These are phyloP conservation scores for Acrocalymma vagum DNA, from an alignment of 2,329 filamentous ascomycete species.

Conservation along the genomic window DNA sequence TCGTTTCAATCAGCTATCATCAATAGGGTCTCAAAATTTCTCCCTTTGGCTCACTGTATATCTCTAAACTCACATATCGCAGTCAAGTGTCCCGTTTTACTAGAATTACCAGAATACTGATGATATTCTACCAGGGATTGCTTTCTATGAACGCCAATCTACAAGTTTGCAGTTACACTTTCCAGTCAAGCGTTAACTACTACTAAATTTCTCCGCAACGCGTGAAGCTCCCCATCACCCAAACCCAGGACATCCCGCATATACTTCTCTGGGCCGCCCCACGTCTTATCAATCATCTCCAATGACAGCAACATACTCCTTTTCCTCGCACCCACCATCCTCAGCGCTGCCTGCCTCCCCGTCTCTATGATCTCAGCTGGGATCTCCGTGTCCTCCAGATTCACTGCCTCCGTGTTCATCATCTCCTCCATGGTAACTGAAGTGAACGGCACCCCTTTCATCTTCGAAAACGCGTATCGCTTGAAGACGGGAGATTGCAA, in stretches of 20 bases:
- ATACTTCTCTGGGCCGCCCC: constrained; percentile 72
- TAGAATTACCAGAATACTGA: no score
- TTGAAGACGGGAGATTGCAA: constrained; percentile 42
- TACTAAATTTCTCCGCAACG: constrained; percentile 47
- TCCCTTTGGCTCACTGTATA: no score
- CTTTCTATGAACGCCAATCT: no score
- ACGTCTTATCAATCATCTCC: constrained; percentile 65
- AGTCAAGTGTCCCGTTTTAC: no score
- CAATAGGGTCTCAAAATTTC: no score
- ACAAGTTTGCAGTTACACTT: no score
- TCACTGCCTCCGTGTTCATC: constrained; percentile 45
- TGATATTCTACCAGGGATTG: no score
- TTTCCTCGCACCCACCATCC: constrained; percentile 49
- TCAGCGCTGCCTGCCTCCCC: constrained; percentile 35
- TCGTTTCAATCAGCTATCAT: no score
- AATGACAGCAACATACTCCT: constrained; percentile 63
- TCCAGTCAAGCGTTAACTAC: no score
- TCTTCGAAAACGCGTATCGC: constrained; percentile 28
- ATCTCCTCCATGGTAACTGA: constrained; percentile 61
- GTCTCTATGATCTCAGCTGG: constrained; percentile 27
- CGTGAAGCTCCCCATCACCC: constrained; percentile 62
- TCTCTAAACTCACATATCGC: no score
- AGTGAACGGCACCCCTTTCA: constrained; percentile 23
- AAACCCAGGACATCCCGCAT: constrained; percentile 67
- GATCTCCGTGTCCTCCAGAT: constrained; percentile 53